phyloP scores from a whole-genome alignment of 129 eudicot species.

The Sambucus nigra region DNA sequence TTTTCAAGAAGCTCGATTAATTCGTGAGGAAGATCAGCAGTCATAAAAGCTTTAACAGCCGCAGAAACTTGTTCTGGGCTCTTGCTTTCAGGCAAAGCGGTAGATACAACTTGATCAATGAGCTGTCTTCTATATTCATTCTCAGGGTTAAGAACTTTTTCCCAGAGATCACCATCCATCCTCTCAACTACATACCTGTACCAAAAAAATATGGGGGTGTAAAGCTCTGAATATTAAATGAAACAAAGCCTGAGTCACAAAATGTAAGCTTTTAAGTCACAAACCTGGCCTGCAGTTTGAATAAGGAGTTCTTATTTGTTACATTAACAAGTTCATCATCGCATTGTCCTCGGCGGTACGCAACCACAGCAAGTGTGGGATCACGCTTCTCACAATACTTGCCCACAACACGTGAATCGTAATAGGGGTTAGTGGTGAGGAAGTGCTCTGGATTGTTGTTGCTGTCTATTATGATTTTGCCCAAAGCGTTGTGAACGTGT shows the following conservation, averaged over 20 bases:
- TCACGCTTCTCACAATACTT: slow-evolving; percentile 97
- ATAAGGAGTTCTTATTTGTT: slow-evolving; percentile 86
- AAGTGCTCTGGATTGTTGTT: slow-evolving; percentile 97
- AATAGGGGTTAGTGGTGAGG: slow-evolving; percentile 91
- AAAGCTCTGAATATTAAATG: not conserved
- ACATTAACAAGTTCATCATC: slow-evolving; percentile 95
- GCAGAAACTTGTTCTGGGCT: slow-evolving; percentile 96
- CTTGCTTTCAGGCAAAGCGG: slow-evolving; percentile 88
- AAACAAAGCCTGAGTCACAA: no score
- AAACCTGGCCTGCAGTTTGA: slow-evolving; percentile 92
- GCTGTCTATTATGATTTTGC: slow-evolving; percentile 94
- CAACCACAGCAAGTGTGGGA: slow-evolving; percentile 97
- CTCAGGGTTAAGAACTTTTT: slow-evolving; percentile 85
- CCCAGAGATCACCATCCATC: slow-evolving; percentile 98
- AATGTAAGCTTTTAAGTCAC: no score
- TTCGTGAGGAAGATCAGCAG: slow-evolving; percentile 98
- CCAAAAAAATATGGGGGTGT: slow-evolving; percentile 6
- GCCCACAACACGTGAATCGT: slow-evolving; percentile 98
- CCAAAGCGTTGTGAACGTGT: slow-evolving; percentile 95
- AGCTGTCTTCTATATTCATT: slow-evolving; percentile 89
- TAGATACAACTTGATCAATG: slow-evolving; percentile 94
- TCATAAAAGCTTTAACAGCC: slow-evolving; percentile 95
- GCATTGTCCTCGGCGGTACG: slow-evolving; percentile 95
- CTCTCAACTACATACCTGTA: slow-evolving; percentile 91
- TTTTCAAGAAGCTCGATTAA: slow-evolving; percentile 89